A percentile compares a stretch with the other conserved stretches of the same genome.
phyloP scores from a whole-genome alignment of 2,329 filamentous ascomycete species.

The Dothideomycetidae sp. region DNA sequence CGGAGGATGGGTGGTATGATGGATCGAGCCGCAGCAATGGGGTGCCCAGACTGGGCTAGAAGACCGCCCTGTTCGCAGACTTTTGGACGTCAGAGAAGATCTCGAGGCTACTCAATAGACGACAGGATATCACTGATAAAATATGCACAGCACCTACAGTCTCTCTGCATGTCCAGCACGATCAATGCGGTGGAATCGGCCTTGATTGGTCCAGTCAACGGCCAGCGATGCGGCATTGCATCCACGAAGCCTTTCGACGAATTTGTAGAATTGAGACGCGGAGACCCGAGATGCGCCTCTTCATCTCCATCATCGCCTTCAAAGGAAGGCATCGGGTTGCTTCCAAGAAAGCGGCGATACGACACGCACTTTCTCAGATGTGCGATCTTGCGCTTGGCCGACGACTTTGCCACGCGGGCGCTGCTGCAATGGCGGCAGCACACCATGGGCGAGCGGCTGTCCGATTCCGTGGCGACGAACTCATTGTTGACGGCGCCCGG shows the following conservation, averaged over 20 bases:
- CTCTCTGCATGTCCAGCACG: slow-evolving; percentile 6
- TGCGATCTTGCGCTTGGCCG: slow-evolving; percentile 4
- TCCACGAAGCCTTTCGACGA: background rate
- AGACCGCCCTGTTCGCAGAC: slow-evolving; percentile 5
- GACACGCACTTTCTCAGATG: slow-evolving; percentile 5
- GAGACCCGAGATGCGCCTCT: too few species aligned
- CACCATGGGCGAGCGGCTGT: slow-evolving; percentile 5
- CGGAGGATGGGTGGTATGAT: slow-evolving; percentile 3
- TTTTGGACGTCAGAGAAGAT: too few species aligned
- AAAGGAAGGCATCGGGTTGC: background rate
- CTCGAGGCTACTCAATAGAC: too few species aligned
- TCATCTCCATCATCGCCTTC: background rate
- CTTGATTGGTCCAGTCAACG: background rate
- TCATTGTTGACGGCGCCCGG: slow-evolving; percentile 6
- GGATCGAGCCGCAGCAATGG: slow-evolving; percentile 5
- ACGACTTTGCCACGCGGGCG: slow-evolving; percentile 9
- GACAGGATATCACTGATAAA: background rate
- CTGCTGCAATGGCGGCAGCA: slow-evolving; percentile 4
- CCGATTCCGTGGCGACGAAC: slow-evolving; percentile 4
- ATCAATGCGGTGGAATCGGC: slow-evolving; percentile 6
- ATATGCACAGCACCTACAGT: slow-evolving; percentile 3
- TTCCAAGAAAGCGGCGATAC: background rate
- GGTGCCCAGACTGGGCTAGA: slow-evolving; percentile 5
- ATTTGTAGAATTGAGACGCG: too few species aligned
- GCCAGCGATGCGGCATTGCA: background rate